A percentile compares a stretch with the other conserved stretches of the same genome.
phyloP scores from a whole-genome alignment of 2,329 filamentous ascomycete species.

The Cladophialophora chaetospira region DNA sequence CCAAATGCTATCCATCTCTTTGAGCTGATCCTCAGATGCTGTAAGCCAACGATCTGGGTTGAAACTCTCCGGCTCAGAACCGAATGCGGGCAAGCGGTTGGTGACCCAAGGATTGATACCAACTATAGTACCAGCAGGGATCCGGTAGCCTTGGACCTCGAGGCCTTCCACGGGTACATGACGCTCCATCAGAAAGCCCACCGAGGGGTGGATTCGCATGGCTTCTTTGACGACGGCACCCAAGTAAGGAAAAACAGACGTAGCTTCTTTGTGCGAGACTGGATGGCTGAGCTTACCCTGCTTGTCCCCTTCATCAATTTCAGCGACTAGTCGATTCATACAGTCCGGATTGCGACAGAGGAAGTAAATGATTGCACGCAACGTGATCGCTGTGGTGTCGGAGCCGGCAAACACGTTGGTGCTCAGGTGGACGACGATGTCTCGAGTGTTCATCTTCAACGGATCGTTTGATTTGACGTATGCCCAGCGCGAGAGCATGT shows the following conservation, averaged over 20 bases:
- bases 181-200: conserved; percentile 34
- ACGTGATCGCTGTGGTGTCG: conserved; percentile 30
- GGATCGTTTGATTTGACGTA: conserved; percentile 36
- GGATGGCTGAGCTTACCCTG: conserved; percentile 22
- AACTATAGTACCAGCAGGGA: conserved; percentile 27
- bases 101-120: conserved; percentile 36
- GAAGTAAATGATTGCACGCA: conserved; percentile 65
- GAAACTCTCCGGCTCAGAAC: conserved; percentile 30
- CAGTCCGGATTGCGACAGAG: conserved; percentile 62
- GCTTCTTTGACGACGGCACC: conserved; percentile 26
- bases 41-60: conserved; percentile 39
- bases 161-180: conserved; percentile 30
- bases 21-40: conserved; percentile 28
- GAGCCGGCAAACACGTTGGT: conserved; percentile 36
- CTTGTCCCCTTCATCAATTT: conserved; percentile 26
- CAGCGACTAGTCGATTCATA: conserved; percentile 20
- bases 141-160: conserved; percentile 26
- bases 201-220: conserved; percentile 32
- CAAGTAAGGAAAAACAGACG: conserved; percentile 23
- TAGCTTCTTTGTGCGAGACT: conserved; percentile 34
- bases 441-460: conserved; percentile 35
- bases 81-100: conserved; percentile 27
- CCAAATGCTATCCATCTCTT: conserved; percentile 42
- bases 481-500: conserved; percentile 39
- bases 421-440: conserved; percentile 37